Conservation (phyloP, 495 filamentous ascomycete species). For the Xylaria acuta region DNA sequence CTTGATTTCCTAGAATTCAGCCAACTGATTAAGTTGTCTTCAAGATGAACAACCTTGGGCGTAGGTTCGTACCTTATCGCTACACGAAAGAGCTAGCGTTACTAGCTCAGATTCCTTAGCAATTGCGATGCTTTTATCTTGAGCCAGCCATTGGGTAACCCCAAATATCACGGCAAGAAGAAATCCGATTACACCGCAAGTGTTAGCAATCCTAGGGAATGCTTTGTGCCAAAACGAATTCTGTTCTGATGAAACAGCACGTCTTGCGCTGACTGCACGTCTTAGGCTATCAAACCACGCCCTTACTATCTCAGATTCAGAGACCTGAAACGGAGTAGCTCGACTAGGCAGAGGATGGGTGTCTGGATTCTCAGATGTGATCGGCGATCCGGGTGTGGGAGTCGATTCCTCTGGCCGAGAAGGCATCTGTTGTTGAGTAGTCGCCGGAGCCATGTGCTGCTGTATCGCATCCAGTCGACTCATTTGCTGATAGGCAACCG, state of each 20-base stretch:
- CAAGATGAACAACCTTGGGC: too few species aligned
- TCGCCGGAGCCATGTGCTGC: neutral
- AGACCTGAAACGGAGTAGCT: neutral
- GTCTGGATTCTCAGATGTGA: neutral
- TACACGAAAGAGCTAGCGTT: constrained; percentile 12
- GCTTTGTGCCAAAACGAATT: neutral
- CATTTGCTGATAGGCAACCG: too few species aligned
- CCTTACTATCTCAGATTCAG: neutral
- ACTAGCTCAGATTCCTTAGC: constrained; percentile 15
- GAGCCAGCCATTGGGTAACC: neutral
- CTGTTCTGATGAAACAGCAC: neutral
- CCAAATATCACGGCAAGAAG: constrained; percentile 6
- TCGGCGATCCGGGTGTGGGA: neutral
- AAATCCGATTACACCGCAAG: neutral
- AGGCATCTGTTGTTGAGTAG: neutral
- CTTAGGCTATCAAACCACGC: neutral
- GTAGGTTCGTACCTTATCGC: constrained; percentile 18
- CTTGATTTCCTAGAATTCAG: neutral
- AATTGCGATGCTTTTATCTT: constrained; percentile 9
- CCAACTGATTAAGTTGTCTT: too few species aligned
- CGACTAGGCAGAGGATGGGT: neutral
- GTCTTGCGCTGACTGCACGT: neutral
- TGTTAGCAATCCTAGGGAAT: neutral
- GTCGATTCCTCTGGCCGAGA: neutral
- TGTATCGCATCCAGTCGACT: neutral